Evolutionary conservation across 2,329 filamentous ascomycete species (phyloP), one percentile per base, ranked within the genome.

Genomic region (Didymella pomorum): DNA sequence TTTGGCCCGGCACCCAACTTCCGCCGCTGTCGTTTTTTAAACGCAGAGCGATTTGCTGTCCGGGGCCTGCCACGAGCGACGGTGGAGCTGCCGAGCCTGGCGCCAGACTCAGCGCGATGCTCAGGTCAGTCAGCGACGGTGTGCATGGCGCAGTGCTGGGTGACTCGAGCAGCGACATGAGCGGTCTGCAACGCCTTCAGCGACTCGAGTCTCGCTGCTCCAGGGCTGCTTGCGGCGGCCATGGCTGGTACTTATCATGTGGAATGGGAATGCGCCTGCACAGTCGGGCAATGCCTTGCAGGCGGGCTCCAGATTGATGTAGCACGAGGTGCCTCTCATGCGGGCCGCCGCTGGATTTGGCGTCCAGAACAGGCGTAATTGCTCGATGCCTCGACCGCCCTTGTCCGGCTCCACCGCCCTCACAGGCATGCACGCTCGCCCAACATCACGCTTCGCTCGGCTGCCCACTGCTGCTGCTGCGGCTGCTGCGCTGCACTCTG

Each of bases 321-420:
- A 66, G 71, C 68, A 75, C 69, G 65, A 71, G 68, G 67, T 69
- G 67, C 65, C 69, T 70, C 41, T 54, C 66, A 64, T 63, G 69
- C 67, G 66, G 68, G 64, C 66, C 69, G 68, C 64, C 45, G 56
- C 56, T 58, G 56, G 56, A 51, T 54, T 46, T 54, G 50, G 56
- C 56, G 35, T 51, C 56, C 56, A 54, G 54, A 57, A 47, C 65
- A 60, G 66, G 71, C 69, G 65, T 68, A 70, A 69, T 41, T 41
- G 37, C 37, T 41, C 37, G 60, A 69, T 72, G 69, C 67, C 71
- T 73, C 70, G 70, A 73, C 70, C 72, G 71, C 71, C 71, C 69
- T 72, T 67, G 64, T 64, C 66, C 71, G 72, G 71, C 48, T 63
- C 68, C 66, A 72, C 69, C 66, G 71, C 70, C 67, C 57, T 69